Percentiles rank a stretch among this genome's conserved stretches.
phyloP scores from a whole-genome alignment of 2,329 filamentous ascomycete species.

The Aspergillus tamarii region DNA sequence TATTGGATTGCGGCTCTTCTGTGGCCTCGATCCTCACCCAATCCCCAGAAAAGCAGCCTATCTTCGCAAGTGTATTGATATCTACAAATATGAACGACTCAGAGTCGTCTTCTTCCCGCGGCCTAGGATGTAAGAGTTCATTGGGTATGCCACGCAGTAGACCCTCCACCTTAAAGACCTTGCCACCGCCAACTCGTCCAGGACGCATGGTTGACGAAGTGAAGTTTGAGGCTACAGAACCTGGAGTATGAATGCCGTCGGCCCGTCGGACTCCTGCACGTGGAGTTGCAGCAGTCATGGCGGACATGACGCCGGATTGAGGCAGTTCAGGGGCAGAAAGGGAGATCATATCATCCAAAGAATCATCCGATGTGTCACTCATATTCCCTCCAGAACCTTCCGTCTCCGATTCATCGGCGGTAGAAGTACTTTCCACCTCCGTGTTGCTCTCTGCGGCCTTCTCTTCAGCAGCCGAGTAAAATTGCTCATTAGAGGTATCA shows the following conservation, averaged over 20 bases:
- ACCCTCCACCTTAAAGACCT: constrained; percentile 82
- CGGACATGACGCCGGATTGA: constrained; percentile 77
- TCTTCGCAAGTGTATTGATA: constrained; percentile 78
- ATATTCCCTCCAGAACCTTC: constrained; percentile 54
- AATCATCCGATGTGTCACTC: constrained; percentile 87
- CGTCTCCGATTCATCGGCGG: constrained; percentile 65
- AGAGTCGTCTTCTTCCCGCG: constrained; percentile 81
- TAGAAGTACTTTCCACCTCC: constrained; percentile 57
- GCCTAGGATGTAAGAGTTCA: constrained; percentile 83
- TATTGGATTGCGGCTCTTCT: constrained; percentile 64
- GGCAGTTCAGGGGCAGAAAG: constrained; percentile 78
- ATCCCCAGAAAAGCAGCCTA: constrained; percentile 96
- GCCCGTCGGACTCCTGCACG: constrained; percentile 70
- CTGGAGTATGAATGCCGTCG: constrained; percentile 79
- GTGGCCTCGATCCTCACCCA: constrained; percentile 87
- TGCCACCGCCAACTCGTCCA: constrained; percentile 67
- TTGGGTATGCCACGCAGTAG: constrained; percentile 72
- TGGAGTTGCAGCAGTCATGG: constrained; percentile 78
- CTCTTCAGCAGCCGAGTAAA: constrained; percentile 90
- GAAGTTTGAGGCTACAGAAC: constrained; percentile 86
- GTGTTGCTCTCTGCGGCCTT: constrained; percentile 50
- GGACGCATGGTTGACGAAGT: constrained; percentile 80
- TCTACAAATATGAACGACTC: constrained; percentile 88
- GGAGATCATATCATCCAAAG: constrained; percentile 90
- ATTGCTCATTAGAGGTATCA: constrained; percentile 85